These are phyloP conservation scores for Tricharina praecox DNA, from an alignment of 495 filamentous ascomycete species.

Conservation along the genomic window DNA sequence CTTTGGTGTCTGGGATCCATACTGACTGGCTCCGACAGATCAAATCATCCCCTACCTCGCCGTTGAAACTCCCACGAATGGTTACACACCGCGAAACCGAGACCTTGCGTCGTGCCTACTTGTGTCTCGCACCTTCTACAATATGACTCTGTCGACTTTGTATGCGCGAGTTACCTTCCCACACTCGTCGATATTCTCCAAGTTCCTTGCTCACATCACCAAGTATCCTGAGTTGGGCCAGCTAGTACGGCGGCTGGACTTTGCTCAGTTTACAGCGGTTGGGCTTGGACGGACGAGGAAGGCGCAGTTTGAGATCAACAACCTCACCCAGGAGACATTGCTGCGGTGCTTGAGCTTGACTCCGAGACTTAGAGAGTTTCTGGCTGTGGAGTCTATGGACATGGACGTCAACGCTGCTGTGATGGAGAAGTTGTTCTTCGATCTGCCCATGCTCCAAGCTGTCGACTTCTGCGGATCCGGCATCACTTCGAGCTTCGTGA, in stretches of 20 bases:
- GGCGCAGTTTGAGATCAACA: constrained; percentile 65
- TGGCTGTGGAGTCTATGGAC: constrained; percentile 70
- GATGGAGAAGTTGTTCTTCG: constrained; percentile 51
- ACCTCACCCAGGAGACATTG: constrained; percentile 62
- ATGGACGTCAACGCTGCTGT: constrained; percentile 56
- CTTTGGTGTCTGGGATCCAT: background rate
- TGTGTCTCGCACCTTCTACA: constrained; percentile 57
- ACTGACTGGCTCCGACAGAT: too few species aligned
- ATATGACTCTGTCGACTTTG: constrained; percentile 57
- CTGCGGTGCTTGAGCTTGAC: constrained; percentile 57
- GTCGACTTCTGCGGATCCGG: constrained; percentile 69
- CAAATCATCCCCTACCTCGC: constrained; percentile 61
- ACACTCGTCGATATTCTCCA: constrained; percentile 72
- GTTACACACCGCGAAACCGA: constrained; percentile 59
- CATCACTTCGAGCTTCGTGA: constrained; percentile 53
- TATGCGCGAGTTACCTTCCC: constrained; percentile 76
- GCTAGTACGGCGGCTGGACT: constrained; percentile 66
- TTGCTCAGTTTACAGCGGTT: constrained; percentile 75
- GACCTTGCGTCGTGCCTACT: constrained; percentile 66
- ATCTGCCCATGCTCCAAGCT: constrained; percentile 47
- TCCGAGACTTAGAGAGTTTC: constrained; percentile 62
- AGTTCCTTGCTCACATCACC: constrained; percentile 56
- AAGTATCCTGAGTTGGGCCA: constrained; percentile 56
- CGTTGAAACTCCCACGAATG: constrained; percentile 60
- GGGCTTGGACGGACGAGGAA: constrained; percentile 63